phyloP scores from a whole-genome alignment of 2,329 filamentous ascomycete species.

The Zasmidium cellare region DNA sequence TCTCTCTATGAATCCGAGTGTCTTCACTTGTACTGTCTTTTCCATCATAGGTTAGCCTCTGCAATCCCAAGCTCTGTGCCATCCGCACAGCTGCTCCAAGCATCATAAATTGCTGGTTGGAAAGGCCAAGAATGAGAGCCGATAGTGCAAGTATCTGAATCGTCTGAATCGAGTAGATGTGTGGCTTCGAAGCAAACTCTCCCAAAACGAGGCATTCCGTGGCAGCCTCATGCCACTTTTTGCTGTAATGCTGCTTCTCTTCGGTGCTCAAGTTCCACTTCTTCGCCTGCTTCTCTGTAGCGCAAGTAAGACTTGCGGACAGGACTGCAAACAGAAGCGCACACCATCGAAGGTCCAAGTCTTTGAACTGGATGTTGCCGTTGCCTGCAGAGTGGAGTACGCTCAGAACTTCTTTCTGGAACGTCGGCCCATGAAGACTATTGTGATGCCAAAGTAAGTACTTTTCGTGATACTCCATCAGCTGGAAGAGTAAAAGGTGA shows the following conservation, averaged over 20 bases:
- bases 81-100: slow-evolving; percentile 6
- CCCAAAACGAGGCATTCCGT: slow-evolving; percentile 8
- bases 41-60: not conserved
- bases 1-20: not conserved
- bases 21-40: no score
- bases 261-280: not conserved
- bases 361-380: not conserved
- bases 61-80: slow-evolving; percentile 5
- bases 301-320: slow-evolving; percentile 3
- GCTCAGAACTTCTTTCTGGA: slow-evolving; percentile 4
- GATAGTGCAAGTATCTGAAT: slow-evolving; percentile 5
- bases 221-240: slow-evolving; percentile 8
- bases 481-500: not conserved
- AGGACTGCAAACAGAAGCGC: slow-evolving; percentile 11
- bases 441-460: slow-evolving; percentile 5
- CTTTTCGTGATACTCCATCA: slow-evolving; percentile 5
- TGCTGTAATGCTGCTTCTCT: not conserved
- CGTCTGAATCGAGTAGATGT: slow-evolving; percentile 4
- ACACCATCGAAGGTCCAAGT: slow-evolving; percentile 11
- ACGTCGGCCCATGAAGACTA: slow-evolving; percentile 6
- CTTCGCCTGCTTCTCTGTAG: not conserved
- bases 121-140: slow-evolving; percentile 7
- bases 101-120: slow-evolving; percentile 11
- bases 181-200: slow-evolving; percentile 8
- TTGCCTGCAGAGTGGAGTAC: slow-evolving; percentile 1